Evolutionary conservation across 1,284 basidiomycete species (phyloP), one percentile per base, ranked within the genome.

Genomic region (Ustanciosporium gigantosporum): DNA sequence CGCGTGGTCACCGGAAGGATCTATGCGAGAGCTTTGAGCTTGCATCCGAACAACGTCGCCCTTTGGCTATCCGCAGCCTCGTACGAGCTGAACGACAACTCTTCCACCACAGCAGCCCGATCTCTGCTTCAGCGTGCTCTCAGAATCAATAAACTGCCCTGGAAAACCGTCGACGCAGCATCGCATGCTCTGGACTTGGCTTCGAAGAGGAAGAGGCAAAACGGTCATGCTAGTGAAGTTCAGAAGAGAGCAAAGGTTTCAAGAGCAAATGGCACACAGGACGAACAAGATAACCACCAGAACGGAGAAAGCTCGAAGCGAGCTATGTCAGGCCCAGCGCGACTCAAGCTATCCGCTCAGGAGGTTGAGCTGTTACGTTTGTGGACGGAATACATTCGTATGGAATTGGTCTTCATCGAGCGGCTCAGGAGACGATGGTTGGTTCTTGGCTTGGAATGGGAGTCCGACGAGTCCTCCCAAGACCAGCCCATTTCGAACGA

Each of bases 321-420:
- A 25, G 27, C 47, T 11, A 3, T 25, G 1, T 61, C 62, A 1
- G 62, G 62, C 14, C 62, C 62, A 21, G 45, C 55, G n/a, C 31
- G 29, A 7, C 48, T 66, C 27, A 66, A 57, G 29, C 38, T 66
- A 0, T 66, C 62, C 1, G 42, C 37, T 2, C 31, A 57, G n/a
- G 72, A 74, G 40, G 34, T 49, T 2, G 64, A 64, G 38, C 39
- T 71, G 31, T 47, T 76, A 17, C 62, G 66, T n/a, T 60, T 76
- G 4, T 74, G 72, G 70, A 45, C 70, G 9, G 70, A 75, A 36
- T 76, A 93, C 77, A 85, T 91, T 60, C 87, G 87, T 70, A 90
- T 95, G 85, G 92, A 96, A 78, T 80, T 94, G 7, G 87, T 88
- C 3, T 95, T 91, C 78, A 83, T 91, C 15, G 91, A 95, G 80